These are phyloP conservation scores for Dipodascus geniculatus DNA, from an alignment of 805 yeast genomes.

Conservation along the genomic window DNA sequence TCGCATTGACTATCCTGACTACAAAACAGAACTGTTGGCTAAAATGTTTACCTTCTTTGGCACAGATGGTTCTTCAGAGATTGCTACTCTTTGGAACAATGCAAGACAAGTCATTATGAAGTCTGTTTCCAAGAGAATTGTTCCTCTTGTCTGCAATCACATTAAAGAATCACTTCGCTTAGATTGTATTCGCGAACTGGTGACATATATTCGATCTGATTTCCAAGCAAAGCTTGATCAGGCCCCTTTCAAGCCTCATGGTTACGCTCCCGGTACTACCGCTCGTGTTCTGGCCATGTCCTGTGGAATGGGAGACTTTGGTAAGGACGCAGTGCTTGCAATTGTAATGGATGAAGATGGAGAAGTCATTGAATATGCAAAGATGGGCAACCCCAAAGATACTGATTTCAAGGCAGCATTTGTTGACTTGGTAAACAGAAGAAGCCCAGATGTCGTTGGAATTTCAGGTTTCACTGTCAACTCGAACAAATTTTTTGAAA, in stretches of 20 bases:
- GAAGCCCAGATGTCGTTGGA: slow-evolving; percentile 82
- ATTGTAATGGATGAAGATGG: slow-evolving; percentile 72
- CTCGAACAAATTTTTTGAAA: slow-evolving; percentile 48
- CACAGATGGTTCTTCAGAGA: slow-evolving; percentile 49
- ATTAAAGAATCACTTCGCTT: slow-evolving; percentile 74
- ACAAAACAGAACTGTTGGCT: slow-evolving; percentile 29
- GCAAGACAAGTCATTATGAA: slow-evolving; percentile 58
- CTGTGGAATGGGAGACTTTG: slow-evolving; percentile 74
- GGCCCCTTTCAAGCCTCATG: slow-evolving; percentile 82
- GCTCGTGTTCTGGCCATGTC: slow-evolving; percentile 78
- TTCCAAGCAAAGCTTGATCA: slow-evolving; percentile 72
- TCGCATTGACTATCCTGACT: slow-evolving; percentile 42
- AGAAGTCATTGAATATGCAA: slow-evolving; percentile 60
- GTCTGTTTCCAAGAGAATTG: slow-evolving; percentile 53
- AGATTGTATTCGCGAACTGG: slow-evolving; percentile 60
- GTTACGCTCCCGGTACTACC: slow-evolving; percentile 64
- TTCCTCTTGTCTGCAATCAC: slow-evolving; percentile 56
- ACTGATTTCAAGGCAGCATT: slow-evolving; percentile 57
- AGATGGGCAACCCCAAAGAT: slow-evolving; percentile 62
- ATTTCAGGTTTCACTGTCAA: slow-evolving; percentile 78
- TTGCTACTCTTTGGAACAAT: slow-evolving; percentile 67
- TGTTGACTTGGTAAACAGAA: slow-evolving; percentile 43
- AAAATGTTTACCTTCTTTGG: slow-evolving; percentile 27
- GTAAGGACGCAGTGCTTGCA: slow-evolving; percentile 78
- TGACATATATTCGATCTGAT: slow-evolving; percentile 54